Evolutionary conservation across 345 rosid genomes (phyloP).

Genomic region (Syzygium grande): DNA sequence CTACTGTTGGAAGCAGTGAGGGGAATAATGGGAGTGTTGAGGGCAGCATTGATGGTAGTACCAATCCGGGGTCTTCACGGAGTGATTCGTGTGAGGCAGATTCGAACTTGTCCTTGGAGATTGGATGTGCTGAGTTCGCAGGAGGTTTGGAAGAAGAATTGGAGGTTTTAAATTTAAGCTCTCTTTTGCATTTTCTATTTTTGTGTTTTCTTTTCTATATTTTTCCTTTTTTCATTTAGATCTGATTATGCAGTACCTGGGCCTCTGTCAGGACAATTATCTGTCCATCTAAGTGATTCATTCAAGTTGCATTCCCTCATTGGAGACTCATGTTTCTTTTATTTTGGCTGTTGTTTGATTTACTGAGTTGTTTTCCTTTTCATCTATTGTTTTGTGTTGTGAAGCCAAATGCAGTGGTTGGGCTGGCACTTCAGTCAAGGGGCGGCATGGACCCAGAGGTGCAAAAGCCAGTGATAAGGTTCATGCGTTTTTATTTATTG

Average conservation of each 20-base stretch:
- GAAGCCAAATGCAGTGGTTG: slow-evolving; percentile 32
- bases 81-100: slow-evolving; percentile 43
- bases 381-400: slow-evolving; percentile 13
- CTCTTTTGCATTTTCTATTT: slow-evolving; percentile 2
- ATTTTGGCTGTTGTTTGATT: background rate
- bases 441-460: slow-evolving; percentile 18
- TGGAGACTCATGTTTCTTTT: background rate
- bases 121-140: slow-evolving; percentile 6
- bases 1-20: slow-evolving; percentile 25
- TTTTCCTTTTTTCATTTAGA: background rate
- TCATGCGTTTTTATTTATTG: background rate
- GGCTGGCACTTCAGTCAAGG: slow-evolving; percentile 12
- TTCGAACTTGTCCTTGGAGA: slow-evolving; percentile 15
- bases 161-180: slow-evolving; percentile 39
- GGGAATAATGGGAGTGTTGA: slow-evolving; percentile 23
- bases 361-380: slow-evolving; percentile 6
- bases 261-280: background rate
- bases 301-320: background rate
- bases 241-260: background rate
- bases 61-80: slow-evolving; percentile 18
- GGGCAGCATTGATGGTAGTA: slow-evolving; percentile 34
- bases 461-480: slow-evolving; percentile 38
- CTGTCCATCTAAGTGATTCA: background rate
- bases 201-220: background rate
- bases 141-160: slow-evolving; percentile 21